These are phyloP conservation scores for Cylindrotheca fusiformis DNA, from an alignment of 108 stramenopile genomes.

Conservation along the genomic window DNA sequence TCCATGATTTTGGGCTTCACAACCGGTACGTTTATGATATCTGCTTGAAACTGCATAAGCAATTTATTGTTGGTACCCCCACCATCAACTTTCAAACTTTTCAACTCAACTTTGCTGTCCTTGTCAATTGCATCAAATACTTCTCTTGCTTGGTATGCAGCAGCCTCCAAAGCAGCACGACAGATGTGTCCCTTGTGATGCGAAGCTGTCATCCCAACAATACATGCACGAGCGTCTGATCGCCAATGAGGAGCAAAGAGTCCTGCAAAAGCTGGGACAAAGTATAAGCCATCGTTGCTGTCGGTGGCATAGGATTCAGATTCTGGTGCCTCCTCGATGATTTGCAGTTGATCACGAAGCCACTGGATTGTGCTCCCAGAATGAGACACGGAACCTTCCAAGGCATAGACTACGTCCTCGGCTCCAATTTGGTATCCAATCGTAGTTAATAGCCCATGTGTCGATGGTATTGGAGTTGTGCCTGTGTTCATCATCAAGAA, in stretches of 20 bases:
- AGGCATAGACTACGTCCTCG: constrained; percentile 75
- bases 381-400: constrained; percentile 95
- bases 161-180: constrained; percentile 94
- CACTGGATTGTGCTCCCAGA: constrained; percentile 95
- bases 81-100: constrained; percentile 91
- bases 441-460: constrained; percentile 94
- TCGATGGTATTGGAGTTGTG: constrained; percentile 42
- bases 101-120: constrained; percentile 71
- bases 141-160: constrained; percentile 89
- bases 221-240: constrained; percentile 88
- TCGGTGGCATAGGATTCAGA: constrained; percentile 77
- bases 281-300: constrained; percentile 89
- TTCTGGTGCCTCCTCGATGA: constrained; percentile 83
- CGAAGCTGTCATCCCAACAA: constrained; percentile 92
- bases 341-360: constrained; percentile 92
- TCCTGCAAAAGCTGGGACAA: constrained; percentile 97
- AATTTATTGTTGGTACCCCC: constrained; percentile 87
- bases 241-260: constrained; percentile 97
- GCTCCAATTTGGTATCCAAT: constrained; percentile 89
- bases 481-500: constrained; percentile 99
- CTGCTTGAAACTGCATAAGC: constrained; percentile 97
- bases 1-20: constrained; percentile 79
- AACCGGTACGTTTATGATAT: constrained; percentile 87
- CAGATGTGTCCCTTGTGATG: constrained; percentile 88
- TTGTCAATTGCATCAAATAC: constrained; percentile 89